These are phyloP conservation scores for Coemansia sp. DNA, from an alignment of 192 early-diverging fungal species.

Conservation along the genomic window DNA sequence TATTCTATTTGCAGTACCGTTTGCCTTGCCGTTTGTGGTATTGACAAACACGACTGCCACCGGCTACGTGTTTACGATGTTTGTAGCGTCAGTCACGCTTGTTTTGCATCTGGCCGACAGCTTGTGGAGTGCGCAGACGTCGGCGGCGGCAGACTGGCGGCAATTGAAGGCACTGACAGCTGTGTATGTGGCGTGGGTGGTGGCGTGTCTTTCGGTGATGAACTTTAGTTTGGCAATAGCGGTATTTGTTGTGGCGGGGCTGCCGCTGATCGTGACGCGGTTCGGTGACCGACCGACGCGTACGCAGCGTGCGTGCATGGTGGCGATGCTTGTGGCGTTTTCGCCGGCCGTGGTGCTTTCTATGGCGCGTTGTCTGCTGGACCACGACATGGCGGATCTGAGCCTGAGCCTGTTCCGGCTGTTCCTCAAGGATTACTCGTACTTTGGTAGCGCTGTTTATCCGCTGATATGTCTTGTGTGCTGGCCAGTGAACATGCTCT, in stretches of 20 bases:
- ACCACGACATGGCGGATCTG: constrained; percentile 36
- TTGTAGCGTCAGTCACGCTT: constrained; percentile 35
- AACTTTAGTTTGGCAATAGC: constrained; percentile 73
- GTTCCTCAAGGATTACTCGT: constrained; percentile 64
- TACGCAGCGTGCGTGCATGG: constrained; percentile 1
- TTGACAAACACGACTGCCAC: constrained; percentile 24
- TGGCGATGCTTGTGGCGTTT: constrained; percentile 44
- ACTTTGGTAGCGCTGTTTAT: constrained; percentile 64
- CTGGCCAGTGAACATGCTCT: constrained; percentile 64
- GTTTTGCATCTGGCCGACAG: constrained; percentile 61
- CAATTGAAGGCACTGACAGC: constrained; percentile 47
- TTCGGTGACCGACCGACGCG: constrained; percentile 29
- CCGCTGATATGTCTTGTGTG: constrained; percentile 69
- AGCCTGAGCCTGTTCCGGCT: constrained; percentile 53
- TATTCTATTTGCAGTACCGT: constrained; percentile 27
- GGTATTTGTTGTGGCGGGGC: constrained; percentile 58
- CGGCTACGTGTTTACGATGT: constrained; percentile 36
- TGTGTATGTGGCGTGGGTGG: constrained; percentile 58
- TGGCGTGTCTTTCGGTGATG: constrained; percentile 67
- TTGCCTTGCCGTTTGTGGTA: constrained; percentile 22
- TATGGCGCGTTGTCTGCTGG: constrained; percentile 27
- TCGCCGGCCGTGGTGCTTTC: constrained; percentile 57
- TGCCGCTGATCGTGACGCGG: constrained; percentile 65
- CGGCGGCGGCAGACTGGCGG: constrained; percentile 37
- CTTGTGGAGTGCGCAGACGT: constrained; percentile 43